Base-by-base conservation (phyloP, 2,329 filamentous ascomycete species). In the Botrytis deweyae region DNA sequence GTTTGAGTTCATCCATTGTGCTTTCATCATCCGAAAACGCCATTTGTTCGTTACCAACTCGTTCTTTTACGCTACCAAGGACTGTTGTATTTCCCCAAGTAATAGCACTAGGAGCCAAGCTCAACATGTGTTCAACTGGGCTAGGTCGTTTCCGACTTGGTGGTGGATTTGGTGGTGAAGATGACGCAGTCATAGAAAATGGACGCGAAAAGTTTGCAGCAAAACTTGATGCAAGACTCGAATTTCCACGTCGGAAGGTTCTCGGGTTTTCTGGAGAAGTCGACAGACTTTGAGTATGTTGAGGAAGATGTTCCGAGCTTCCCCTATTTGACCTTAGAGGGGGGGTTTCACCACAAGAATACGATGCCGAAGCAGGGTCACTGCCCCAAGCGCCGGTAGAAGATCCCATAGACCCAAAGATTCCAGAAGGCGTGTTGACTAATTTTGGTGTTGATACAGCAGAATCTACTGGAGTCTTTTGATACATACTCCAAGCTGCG, bases 331-430 rank as follows among this genome's bases (percentile, higher is more conserved):
- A 81, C 84, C 29, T 84, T 81, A 36, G 86, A 6, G 80, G 89
- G 2, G 89, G 89, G 3, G 89, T 91, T 75, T 91, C 88, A 42
- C 88, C 88, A 74, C 86, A 88, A 0, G 89, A 90, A 77, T 88
- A 89, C 1, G 89, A 90, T 74, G 87, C 86, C 0, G 86, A 87
- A 12, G 83, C 86, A 20, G 86, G 84, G 70, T 90, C 88, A 62
- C 85, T 86, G 38, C 82, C 82, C 86, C 87, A 89, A 4, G 83
- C 76, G 0, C 83, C 82, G 40, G 88, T 88, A 1, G 89, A 88
- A 0, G 88, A 89, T n/a, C 85, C 85, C 62, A 87, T 85, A 3
- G 89, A 88, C 59, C 87, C 86, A 61, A 86, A 86, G 68, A 88
- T 85, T 42, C 86, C 82, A 40, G 87, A 80, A 4, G 89, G 87